Evolutionary conservation across 306 rosid species (phyloP).

Genomic region (Abrus precatorius): DNA sequence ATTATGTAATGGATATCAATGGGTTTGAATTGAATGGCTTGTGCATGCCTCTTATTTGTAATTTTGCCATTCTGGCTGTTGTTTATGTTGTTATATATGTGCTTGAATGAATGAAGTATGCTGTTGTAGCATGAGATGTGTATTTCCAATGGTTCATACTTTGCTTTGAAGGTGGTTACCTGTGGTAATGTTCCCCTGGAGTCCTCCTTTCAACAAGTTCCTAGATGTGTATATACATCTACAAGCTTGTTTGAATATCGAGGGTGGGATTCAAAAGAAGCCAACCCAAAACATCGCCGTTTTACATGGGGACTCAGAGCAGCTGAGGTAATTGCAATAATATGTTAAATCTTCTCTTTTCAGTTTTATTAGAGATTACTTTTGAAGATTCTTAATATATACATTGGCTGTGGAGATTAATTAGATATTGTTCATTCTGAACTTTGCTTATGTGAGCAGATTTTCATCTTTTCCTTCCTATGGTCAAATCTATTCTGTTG

Average conservation of each 20-base stretch:
- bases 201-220: conserved; percentile 90
- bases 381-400: conserved; percentile 16
- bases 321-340: conserved; percentile 69
- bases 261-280: conserved; percentile 98
- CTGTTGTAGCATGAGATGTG: neutral
- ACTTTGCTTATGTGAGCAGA: neutral
- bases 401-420: conserved; percentile 29
- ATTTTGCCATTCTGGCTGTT: conserved; percentile 9
- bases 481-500: neutral
- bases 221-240: conserved; percentile 96
- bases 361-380: neutral
- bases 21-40: conserved; percentile 34
- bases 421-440: conserved; percentile 37
- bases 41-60: neutral
- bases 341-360: conserved; percentile 16
- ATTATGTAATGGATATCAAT: conserved; percentile 22
- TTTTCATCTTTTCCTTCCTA: neutral
- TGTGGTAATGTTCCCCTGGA: conserved; percentile 98
- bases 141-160: conserved; percentile 45
- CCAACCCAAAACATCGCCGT: conserved; percentile 91
- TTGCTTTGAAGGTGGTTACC: conserved; percentile 89
- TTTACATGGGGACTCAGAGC: conserved; percentile 98
- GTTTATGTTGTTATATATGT: conserved; percentile 25
- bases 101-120: conserved; percentile 6
- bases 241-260: conserved; percentile 94